Evolutionary conservation across 345 rosid species (phyloP), one percentile per base, ranked within the genome.

Genomic region (Syzygium oleosum): DNA sequence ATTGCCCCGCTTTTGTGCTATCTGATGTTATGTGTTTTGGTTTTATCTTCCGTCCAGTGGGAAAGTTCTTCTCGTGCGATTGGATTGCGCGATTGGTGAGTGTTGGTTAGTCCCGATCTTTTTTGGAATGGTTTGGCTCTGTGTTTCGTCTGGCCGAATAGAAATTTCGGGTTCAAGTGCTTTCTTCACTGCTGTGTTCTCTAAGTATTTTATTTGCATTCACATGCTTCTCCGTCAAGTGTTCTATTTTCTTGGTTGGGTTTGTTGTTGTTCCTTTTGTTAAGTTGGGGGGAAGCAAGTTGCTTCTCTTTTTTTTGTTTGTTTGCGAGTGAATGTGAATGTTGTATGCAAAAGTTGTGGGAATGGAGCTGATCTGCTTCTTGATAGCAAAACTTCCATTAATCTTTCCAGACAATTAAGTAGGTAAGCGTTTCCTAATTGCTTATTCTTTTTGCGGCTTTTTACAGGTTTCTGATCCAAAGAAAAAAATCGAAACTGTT

Each of bases 381-480:
- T 25, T 52, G 43, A n/a, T 38, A 25, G 23, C 12, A 34, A 52
- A 84, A 78, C 22, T 86, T 77, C 5, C 53, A 77, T 79, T 43
- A 38, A 27, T 51, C 9, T 54, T 51, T 55, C n/a, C 15, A 43
- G 17, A 58, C 27, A 27, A 29, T 11, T 51, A 86, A 13, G 25
- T 63, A 34, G n/a, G 56, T 55, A 34, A n/a, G 41, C 41, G 41
- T 38, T 34, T 52, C 23, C 59, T 17, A n/a, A 51, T 89, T 6
- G 86, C 51, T 13, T 46, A 53, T 55, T 23, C 17, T 84, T 8
- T 83, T 85, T 65, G 84, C 27, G 86, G 22, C 43, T 88, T 52
- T 77, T 52, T 27, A 58, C 90, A 97, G 98, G 93, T 96, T 88
- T 85, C 92, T 84, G 98, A 95, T 90, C 96, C 96, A 63, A 97